Evolutionary conservation across 495 filamentous ascomycete genomes (phyloP).

Genomic region (Apodospora peruviana): DNA sequence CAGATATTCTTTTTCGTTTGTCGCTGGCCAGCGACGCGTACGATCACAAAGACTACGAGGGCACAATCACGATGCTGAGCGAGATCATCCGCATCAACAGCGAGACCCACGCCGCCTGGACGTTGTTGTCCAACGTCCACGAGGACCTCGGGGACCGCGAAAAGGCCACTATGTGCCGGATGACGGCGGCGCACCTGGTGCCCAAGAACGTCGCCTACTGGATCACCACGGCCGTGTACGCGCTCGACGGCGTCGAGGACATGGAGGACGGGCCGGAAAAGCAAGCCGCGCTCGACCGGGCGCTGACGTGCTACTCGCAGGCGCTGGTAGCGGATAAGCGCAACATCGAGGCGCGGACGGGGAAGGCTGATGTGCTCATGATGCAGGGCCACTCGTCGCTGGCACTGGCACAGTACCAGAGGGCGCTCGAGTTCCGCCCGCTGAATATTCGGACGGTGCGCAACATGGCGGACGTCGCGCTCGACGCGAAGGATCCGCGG

Average conservation of each 20-base stretch:
- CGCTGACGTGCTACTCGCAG: slow-evolving; percentile 63
- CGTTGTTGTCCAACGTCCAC: slow-evolving; percentile 66
- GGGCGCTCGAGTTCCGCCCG: slow-evolving; percentile 53
- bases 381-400: slow-evolving; percentile 45
- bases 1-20: slow-evolving; percentile 67
- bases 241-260: slow-evolving; percentile 47
- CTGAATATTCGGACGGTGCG: slow-evolving; percentile 57
- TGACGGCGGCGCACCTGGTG: slow-evolving; percentile 66
- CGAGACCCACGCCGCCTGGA: slow-evolving; percentile 76
- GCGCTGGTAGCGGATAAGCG: slow-evolving; percentile 63
- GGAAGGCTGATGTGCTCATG: slow-evolving; percentile 29
- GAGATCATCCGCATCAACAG: slow-evolving; percentile 76
- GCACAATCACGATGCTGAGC: slow-evolving; percentile 55
- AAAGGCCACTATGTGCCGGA: slow-evolving; percentile 60
- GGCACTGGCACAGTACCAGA: slow-evolving; percentile 58
- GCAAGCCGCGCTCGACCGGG: slow-evolving; percentile 46
- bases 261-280: slow-evolving; percentile 45
- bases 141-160: slow-evolving; percentile 60
- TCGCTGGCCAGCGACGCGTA: slow-evolving; percentile 66
- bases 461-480: slow-evolving; percentile 58
- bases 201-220: slow-evolving; percentile 63
- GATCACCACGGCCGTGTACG: slow-evolving; percentile 61
- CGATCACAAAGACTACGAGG: slow-evolving; percentile 58
- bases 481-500: slow-evolving; percentile 47
- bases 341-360: slow-evolving; percentile 31